A percentile compares a stretch with the other conserved stretches of the same genome.
phyloP scores from a whole-genome alignment of 192 early-diverging fungal species.

The Backusella circina region DNA sequence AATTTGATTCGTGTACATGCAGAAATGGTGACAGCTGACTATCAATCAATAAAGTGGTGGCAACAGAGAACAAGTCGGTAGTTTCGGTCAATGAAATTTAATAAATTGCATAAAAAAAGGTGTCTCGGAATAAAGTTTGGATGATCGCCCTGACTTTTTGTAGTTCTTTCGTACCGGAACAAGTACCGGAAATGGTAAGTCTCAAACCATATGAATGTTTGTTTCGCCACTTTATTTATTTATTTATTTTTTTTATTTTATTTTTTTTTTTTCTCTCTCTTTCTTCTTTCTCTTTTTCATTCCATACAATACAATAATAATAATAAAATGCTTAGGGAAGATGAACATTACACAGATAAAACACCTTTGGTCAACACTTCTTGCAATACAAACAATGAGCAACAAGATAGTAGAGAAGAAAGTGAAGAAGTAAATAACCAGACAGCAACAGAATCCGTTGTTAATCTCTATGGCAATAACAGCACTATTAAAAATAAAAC shows the following conservation, averaged over 20 bases:
- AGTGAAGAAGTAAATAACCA: background rate
- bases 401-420: background rate
- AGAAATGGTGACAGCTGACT: conserved; percentile 1
- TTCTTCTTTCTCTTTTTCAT: background rate
- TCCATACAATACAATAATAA: background rate
- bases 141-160: background rate
- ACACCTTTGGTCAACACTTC: background rate
- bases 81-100: conserved; percentile 3
- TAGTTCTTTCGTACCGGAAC: background rate
- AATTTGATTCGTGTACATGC: background rate
- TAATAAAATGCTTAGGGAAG: background rate
- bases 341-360: background rate
- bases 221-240: conserved; percentile 6
- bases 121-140: background rate
- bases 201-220: background rate
- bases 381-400: background rate
- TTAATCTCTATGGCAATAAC: background rate
- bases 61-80: background rate
- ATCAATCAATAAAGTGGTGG: background rate
- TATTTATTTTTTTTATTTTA: background rate
- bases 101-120: background rate
- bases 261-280: background rate
- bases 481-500: background rate
- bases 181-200: conserved; percentile 4
- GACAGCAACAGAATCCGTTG: background rate